Conservation (phyloP, 441 rosid genomes). For the Pelargonium myrrhifolium region DNA sequence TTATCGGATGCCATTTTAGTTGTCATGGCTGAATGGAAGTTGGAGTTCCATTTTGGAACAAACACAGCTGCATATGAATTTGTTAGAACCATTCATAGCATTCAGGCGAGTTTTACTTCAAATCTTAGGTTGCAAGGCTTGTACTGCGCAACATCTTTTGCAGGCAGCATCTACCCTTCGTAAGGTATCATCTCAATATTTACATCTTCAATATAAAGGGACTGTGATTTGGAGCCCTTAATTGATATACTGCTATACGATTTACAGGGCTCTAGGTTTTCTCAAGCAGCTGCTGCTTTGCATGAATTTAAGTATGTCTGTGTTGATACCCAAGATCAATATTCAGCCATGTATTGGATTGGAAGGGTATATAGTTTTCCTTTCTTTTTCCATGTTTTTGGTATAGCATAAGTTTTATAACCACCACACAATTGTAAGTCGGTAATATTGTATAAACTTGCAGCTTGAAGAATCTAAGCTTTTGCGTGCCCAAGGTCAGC, state of each 20-base stretch:
- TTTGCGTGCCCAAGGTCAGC: slow-evolving; percentile 87
- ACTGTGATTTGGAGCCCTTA: slow-evolving; percentile 8
- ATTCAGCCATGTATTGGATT: slow-evolving; percentile 55
- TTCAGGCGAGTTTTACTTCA: slow-evolving; percentile 85
- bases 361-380: slow-evolving; percentile 61
- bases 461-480: slow-evolving; percentile 98
- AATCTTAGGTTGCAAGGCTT: slow-evolving; percentile 60
- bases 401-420: not conserved
- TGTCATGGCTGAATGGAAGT: slow-evolving; percentile 65
- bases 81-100: slow-evolving; percentile 90
- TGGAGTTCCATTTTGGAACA: slow-evolving; percentile 68
- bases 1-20: slow-evolving; percentile 36
- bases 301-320: slow-evolving; percentile 76
- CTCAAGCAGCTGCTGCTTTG: slow-evolving; percentile 84
- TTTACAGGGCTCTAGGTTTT: slow-evolving; percentile 73
- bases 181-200: slow-evolving; percentile 45
- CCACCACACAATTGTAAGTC: not conserved
- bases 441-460: slow-evolving; percentile 8
- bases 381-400: slow-evolving; percentile 5
- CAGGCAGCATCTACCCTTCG: slow-evolving; percentile 89
- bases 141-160: slow-evolving; percentile 68
- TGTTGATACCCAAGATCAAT: slow-evolving; percentile 39
- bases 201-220: slow-evolving; percentile 15
- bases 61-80: slow-evolving; percentile 83
- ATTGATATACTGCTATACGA: slow-evolving; percentile 21